Evolutionary conservation across 2,329 filamentous ascomycete genomes (phyloP), one percentile per base, ranked within the genome.

Genomic region (Pseudopithomyces maydicus): DNA sequence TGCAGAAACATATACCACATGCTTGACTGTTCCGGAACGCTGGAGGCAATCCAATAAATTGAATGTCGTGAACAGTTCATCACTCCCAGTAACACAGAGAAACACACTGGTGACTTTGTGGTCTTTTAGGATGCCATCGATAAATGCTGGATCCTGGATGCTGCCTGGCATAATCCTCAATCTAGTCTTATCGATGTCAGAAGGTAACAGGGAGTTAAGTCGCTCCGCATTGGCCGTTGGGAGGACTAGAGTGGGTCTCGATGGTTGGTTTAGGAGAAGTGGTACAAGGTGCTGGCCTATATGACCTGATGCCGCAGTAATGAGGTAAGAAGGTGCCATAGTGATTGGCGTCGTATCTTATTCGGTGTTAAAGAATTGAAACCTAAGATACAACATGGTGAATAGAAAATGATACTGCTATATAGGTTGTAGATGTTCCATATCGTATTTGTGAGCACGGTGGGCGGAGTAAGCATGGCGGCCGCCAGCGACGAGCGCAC

Each of bases 61-160:
- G 41, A 53, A 45, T 10, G 52, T 54, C 10, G 52, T 54, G 43
- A 54, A 54, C 3, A 54, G 43, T 26, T 54, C 52, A 44, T 54
- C 22, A 12, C n/a, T 12, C 6, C 52, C 52, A n/a, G 52, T 54
- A 3, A 54, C 10, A 23, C 42, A 45, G 7, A 54, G 35, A 35
- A 54, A 54, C 6, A 54, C 52, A 15, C 32, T 15, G 0, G 52
- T 54, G 12, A 54, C 52, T 8, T 47, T 32, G 43, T 54, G 44
- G 3, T 38, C 26, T 19, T 54, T 26, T 17, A 54, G 14, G 15
- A 20, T n/a, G 7, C 14, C 22, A 14, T 48, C 35, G 6, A 54
- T 8, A 11, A 54, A 54, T 4, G 8, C 17, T 19, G 52, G 52
- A 20, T 54, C 52, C 10, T 47, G 35, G 7, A 48, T 22, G 3